Evolutionary conservation across 176 grass and related monocot species (phyloP).

Genomic region (Melocanna baccifera): DNA sequence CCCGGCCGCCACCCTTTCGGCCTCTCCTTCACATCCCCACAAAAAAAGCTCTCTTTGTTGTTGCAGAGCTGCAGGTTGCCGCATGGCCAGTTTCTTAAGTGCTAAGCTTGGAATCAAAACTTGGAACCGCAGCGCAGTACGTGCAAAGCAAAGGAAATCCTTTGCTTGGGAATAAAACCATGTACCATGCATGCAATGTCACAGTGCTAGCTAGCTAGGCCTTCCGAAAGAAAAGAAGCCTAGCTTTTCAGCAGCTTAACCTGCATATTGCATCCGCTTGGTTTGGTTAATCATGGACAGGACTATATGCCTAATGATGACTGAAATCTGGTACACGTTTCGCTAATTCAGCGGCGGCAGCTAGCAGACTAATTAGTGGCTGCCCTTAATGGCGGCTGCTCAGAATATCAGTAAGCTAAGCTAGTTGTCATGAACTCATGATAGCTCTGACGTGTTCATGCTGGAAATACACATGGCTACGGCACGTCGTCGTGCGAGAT

Average conservation of each 20-base stretch:
- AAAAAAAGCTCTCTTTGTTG: slow-evolving; percentile 30
- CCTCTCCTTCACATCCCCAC: slow-evolving; percentile 33
- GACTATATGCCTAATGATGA: neutral
- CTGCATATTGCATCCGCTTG: neutral
- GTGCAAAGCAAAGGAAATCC: slow-evolving; percentile 63
- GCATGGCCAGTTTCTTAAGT: slow-evolving; percentile 53
- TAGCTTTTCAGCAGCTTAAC: neutral
- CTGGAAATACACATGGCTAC: neutral
- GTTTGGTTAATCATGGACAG: neutral
- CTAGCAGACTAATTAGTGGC: neutral
- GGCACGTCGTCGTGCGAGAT: neutral
- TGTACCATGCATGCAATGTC: slow-evolving; percentile 17
- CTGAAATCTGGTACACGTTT: neutral
- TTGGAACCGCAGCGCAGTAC: slow-evolving; percentile 31
- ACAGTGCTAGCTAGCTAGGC: neutral
- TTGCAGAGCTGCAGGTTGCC: slow-evolving; percentile 24
- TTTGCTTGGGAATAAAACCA: slow-evolving; percentile 62
- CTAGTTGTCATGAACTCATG: neutral
- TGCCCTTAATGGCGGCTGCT: neutral
- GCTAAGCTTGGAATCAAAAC: slow-evolving; percentile 61
- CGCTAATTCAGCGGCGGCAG: neutral
- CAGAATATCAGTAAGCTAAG: neutral
- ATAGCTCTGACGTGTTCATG: slow-evolving; percentile 5
- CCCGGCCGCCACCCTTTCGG: slow-evolving; percentile 1
- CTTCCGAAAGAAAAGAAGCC: neutral